Percentiles rank a stretch among this genome's conserved stretches.
Conservation (phyloP, 164 flowering plant species). For the Kingdonia uniflora region DNA sequence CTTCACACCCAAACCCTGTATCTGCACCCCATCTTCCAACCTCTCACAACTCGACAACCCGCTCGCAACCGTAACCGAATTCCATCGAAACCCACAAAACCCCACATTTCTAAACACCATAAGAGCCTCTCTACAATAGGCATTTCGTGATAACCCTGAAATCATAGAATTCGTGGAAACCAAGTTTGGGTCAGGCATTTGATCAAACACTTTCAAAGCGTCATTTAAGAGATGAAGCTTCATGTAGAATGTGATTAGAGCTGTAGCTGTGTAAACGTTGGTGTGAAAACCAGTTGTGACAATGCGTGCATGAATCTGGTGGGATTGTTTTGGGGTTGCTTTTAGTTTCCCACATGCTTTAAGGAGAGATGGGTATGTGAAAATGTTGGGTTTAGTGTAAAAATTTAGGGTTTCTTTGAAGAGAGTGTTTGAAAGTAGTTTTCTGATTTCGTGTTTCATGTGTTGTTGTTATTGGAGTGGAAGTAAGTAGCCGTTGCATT, state of each 20-base stretch:
- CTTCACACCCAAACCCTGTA: constrained; percentile 57
- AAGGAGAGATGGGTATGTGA: constrained; percentile 60
- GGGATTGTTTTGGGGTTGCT: constrained; percentile 23
- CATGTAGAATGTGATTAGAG: constrained; percentile 41
- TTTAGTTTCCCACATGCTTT: constrained; percentile 52
- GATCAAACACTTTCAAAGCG: constrained; percentile 48
- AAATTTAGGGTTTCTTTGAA: constrained; percentile 41
- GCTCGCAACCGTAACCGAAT: constrained; percentile 52
- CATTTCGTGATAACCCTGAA: constrained; percentile 51
- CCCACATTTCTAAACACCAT: constrained; percentile 20
- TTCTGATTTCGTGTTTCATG: constrained; percentile 18
- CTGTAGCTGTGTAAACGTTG: constrained; percentile 31
- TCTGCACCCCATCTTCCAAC: constrained; percentile 22
- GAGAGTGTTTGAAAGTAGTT: constrained; percentile 34
- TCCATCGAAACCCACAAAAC: constrained; percentile 25
- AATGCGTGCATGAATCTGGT: constrained; percentile 44
- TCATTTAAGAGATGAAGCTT: constrained; percentile 16
- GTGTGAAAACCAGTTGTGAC: constrained; percentile 35
- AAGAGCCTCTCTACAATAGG: constrained; percentile 30
- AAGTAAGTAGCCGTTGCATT: background rate
- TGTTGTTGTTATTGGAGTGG: background rate
- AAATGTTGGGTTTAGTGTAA: constrained; percentile 28
- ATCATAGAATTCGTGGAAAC: constrained; percentile 35
- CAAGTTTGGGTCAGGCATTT: constrained; percentile 41
- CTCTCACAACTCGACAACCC: constrained; percentile 34